A percentile compares a stretch with the other conserved stretches of the same genome.
These are phyloP conservation scores for Cyclostephanos tholiformis DNA, from an alignment of 108 stramenopile species.

Conservation along the genomic window DNA sequence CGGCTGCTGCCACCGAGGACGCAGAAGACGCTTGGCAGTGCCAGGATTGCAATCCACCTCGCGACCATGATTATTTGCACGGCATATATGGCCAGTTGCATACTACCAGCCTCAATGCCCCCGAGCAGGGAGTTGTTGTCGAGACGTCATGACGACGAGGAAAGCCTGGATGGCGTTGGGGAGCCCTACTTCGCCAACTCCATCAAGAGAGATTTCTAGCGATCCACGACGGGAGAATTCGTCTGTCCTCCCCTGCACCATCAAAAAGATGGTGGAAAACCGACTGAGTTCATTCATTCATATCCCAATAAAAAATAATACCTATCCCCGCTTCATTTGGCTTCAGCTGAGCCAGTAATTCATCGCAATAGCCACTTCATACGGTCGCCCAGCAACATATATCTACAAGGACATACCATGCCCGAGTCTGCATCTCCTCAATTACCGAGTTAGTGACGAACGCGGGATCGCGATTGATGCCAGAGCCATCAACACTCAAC, in stretches of 20 bases:
- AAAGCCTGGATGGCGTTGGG: no score
- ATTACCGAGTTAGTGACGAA: not conserved
- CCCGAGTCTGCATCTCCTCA: not conserved
- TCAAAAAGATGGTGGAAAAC: not conserved
- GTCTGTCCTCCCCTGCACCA: not conserved
- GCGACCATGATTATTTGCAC: not conserved
- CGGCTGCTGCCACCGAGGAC: not conserved
- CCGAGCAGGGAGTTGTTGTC: no score
- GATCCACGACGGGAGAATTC: not conserved
- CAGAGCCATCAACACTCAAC: conserved; percentile 5
- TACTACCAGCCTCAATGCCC: no score
- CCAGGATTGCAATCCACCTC: not conserved
- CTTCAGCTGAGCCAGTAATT: no score
- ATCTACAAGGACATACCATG: not conserved
- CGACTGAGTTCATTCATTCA: no score
- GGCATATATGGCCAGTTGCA: not conserved
- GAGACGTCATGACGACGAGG: no score
- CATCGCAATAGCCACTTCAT: not conserved
- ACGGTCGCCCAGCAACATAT: not conserved
- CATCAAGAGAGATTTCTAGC: not conserved
- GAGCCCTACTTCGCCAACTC: no score
- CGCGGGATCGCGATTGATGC: not conserved
- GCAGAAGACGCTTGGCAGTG: not conserved
- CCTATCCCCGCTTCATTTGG: no score
- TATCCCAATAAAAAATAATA: no score